Evolutionary conservation across 202 grass and related monocot species (phyloP).

Genomic region (Hordeum pubiflorum): DNA sequence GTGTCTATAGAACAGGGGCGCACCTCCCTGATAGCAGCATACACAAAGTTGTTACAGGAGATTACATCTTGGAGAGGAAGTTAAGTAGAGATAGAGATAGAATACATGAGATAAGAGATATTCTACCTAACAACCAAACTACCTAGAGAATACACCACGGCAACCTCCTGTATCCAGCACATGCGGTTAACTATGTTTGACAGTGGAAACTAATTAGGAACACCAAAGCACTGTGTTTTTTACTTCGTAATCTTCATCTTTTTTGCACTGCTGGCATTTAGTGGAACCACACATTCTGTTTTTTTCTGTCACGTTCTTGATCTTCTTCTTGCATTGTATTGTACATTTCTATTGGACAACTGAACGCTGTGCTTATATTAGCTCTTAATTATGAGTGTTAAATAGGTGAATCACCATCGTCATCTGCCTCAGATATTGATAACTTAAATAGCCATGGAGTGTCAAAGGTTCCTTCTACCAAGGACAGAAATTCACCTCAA

Average conservation of each 20-base stretch:
- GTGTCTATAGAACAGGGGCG: too few relatives aligned
- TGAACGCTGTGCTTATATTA: not conserved
- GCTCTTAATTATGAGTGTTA: slow-evolving; percentile 21
- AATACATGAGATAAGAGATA: too few relatives aligned
- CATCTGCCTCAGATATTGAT: slow-evolving; percentile 69
- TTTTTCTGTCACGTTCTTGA: not conserved
- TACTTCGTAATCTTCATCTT: not conserved
- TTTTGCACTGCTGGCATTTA: not conserved
- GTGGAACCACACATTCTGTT: slow-evolving; percentile 1
- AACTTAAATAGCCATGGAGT: slow-evolving; percentile 56
- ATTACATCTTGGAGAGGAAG: too few relatives aligned
- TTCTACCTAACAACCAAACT: too few relatives aligned
- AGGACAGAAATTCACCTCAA: slow-evolving; percentile 54
- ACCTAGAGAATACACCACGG: too few relatives aligned
- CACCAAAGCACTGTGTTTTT: not conserved
- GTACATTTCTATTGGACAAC: not conserved
- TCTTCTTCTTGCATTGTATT: not conserved
- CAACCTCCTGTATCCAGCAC: too few relatives aligned
- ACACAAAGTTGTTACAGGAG: too few relatives aligned
- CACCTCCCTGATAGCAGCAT: too few relatives aligned
- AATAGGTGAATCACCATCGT: slow-evolving; percentile 70
- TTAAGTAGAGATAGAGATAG: too few relatives aligned
- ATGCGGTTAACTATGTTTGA: too few relatives aligned
- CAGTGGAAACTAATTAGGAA: not conserved
- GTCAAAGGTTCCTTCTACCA: slow-evolving; percentile 43